Base-by-base conservation (phyloP, 345 rosid species). In the Rhodomyrtus tomentosa region DNA sequence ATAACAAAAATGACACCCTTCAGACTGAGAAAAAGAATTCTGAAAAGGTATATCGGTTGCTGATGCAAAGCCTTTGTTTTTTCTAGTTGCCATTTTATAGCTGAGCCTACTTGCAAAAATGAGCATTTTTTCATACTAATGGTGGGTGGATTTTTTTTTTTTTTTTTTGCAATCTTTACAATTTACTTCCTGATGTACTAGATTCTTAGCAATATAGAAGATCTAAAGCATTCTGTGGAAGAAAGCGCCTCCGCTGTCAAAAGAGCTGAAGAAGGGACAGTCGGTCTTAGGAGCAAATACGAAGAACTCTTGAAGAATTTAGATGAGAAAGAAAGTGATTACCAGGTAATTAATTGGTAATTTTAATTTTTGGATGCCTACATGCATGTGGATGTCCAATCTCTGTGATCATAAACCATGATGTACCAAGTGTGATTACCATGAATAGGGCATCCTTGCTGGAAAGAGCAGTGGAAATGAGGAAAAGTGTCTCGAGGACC, bases 401-500 rank as follows among this genome's bases (percentile, higher is more conserved):
- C 29, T 81, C n/a, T 81, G 45, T 25, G 51, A 52, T 36, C 42
- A 50, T 45, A 86, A 86, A 86, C 54, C 83, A 58, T 83, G 55
- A 25, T 29, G 55, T 56, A 83, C 82, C 84, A 88, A 27, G 58
- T 82, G 21, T 29, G 62, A 87, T 76, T 81, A 87, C 84, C 81
- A 72, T 58, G 32, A n/a, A 55, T 86, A 97, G 99, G 99, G 99
- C 45, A 92, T 97, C 80, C 90, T 95, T 83, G 98, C 96, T 92
- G 99, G 99, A 53, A 97, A 97, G 88, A 95, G 98, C 88, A 94
- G 91, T 86, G 98, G 98, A 38, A 91, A 91, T 88, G 99, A 97
- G 87, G 99, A 95, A 85, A 97, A 97, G 88, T 97, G 99, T 92
- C 93, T 97, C 82, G 96, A 97, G 88, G 99, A 97, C 91, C 99